Base-by-base conservation (phyloP, 805 yeast genomes). In the Saccharomycopsis oosterbeekiorum region DNA sequence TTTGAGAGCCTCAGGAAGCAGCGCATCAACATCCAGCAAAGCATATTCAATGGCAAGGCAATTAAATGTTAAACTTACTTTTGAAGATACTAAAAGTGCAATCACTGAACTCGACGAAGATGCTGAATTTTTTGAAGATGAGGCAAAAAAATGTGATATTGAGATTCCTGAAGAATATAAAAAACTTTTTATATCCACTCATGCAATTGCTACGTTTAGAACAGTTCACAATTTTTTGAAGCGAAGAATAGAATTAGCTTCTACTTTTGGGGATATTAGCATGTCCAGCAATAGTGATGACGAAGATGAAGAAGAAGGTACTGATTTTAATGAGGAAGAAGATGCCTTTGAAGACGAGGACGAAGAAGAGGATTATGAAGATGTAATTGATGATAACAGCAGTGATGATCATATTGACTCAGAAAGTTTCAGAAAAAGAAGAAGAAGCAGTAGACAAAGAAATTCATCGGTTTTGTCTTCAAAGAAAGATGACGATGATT, bases 21-120 rank as follows among this genome's bases (percentile, higher is more conserved):
- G 60, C 10, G 37, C 37, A 29, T 56, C 40, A 51, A 40, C 71
- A 34, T 76, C 75, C 42, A 72, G 71, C 24, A 80, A 82, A 34
- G 80, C 88, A 1, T 76, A 84, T 0, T 78, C 85, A 0, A 78
- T 91, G 79, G 88, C 91, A 0, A 84, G 82, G 61, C 96, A 89
- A 70, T 73, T 90, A 51, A 84, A 83, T 60, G 64, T 90, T 15
- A 81, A 78, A 64, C 74, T 90, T 3, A 69, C 71, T 2, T 72
- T 76, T n/a, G 74, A 71, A 10, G 79, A 76, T 21, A 15, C 53
- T 3, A 14, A 47, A 12, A 26, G 21, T 11, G 26, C 12, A 43
- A 26, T 21, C 6, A 19, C 11, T 42, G 50, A 42, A 11, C n/a
- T 17, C 21, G 2, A 19, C 21, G 34, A 21, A 21, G 53, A 47